Conservation (phyloP, 1,284 basidiomycete species). For the Veloboletus limbatus region DNA sequence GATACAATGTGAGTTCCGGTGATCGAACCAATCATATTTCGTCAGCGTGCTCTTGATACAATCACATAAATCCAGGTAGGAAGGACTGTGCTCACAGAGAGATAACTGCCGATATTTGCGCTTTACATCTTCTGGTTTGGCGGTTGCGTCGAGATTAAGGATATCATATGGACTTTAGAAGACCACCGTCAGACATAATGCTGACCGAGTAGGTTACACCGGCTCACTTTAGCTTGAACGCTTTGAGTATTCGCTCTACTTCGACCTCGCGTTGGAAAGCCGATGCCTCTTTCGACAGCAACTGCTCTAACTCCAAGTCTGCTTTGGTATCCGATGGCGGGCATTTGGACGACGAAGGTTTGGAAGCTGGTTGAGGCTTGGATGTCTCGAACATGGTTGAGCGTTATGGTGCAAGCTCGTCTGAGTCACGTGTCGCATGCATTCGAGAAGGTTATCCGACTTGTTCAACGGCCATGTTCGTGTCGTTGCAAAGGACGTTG, state of each 20-base stretch:
- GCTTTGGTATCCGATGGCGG: no score
- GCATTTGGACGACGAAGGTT: no score
- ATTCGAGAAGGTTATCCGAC: background rate
- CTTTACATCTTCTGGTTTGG: conserved; percentile 71
- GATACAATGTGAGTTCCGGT: background rate
- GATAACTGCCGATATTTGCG: conserved; percentile 79
- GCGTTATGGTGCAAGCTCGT: no score
- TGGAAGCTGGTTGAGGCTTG: conserved; percentile 8
- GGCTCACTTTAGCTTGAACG: conserved; percentile 82
- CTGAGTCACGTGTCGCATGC: conserved; percentile 18
- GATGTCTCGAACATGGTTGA: conserved; percentile 17
- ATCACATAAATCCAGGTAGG: conserved; percentile 4
- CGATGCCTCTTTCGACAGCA: conserved; percentile 74
- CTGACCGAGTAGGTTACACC: background rate
- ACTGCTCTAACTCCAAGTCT: conserved; percentile 63
- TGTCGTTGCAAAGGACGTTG: background rate
- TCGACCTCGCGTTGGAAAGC: conserved; percentile 80
- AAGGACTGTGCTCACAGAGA: conserved; percentile 55
- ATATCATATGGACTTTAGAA: conserved; percentile 70
- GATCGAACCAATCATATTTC: conserved; percentile 13
- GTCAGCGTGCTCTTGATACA: conserved; percentile 25
- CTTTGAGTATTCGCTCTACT: conserved; percentile 80
- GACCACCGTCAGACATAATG: background rate
- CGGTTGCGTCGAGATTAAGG: conserved; percentile 62
- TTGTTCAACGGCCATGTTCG: no score